These are phyloP conservation scores for Phytophthora vignae DNA, from an alignment of 352 stramenopile species.

Conservation along the genomic window DNA sequence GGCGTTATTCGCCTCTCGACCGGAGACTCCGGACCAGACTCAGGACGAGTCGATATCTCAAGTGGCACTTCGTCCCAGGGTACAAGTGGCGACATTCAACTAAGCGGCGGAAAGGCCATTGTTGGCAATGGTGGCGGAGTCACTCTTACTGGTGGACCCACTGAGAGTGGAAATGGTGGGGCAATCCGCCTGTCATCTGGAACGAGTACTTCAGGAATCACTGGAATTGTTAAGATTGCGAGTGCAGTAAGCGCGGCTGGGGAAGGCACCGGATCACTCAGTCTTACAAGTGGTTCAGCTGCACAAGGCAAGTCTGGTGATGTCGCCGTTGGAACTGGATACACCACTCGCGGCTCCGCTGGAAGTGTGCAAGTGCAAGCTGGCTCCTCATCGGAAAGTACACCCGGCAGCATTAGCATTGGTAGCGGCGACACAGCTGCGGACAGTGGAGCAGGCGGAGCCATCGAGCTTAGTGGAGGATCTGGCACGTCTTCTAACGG, in stretches of 20 bases:
- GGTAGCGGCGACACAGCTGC: slow-evolving; percentile 42
- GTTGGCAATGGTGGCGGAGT: slow-evolving; percentile 54
- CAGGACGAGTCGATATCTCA: slow-evolving; percentile 55
- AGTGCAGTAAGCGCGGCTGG: slow-evolving; percentile 23
- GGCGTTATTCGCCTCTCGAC: slow-evolving; percentile 47
- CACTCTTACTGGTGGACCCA: slow-evolving; percentile 53
- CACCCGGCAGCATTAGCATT: slow-evolving; percentile 44
- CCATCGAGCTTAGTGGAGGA: slow-evolving; percentile 49
- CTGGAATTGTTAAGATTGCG: slow-evolving; percentile 37
- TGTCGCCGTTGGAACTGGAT: slow-evolving; percentile 39
- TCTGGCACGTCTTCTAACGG: slow-evolving; percentile 57
- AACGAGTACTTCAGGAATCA: slow-evolving; percentile 39
- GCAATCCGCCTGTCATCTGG: slow-evolving; percentile 46
- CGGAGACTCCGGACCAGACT: slow-evolving; percentile 37
- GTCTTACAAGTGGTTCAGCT: slow-evolving; percentile 41
- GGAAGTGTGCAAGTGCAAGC: slow-evolving; percentile 43
- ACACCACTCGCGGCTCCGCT: slow-evolving; percentile 23
- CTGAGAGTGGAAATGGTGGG: slow-evolving; percentile 48
- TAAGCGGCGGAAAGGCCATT: slow-evolving; percentile 55
- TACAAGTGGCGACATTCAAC: slow-evolving; percentile 57
- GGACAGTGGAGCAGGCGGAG: slow-evolving; percentile 40
- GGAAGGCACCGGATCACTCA: slow-evolving; percentile 38
- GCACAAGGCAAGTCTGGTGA: slow-evolving; percentile 31
- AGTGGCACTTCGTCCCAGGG: slow-evolving; percentile 55
- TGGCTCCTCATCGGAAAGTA: slow-evolving; percentile 39